Evolutionary conservation across 2,329 filamentous ascomycete species (phyloP).

Genomic region (Talaromyces verruculosus): DNA sequence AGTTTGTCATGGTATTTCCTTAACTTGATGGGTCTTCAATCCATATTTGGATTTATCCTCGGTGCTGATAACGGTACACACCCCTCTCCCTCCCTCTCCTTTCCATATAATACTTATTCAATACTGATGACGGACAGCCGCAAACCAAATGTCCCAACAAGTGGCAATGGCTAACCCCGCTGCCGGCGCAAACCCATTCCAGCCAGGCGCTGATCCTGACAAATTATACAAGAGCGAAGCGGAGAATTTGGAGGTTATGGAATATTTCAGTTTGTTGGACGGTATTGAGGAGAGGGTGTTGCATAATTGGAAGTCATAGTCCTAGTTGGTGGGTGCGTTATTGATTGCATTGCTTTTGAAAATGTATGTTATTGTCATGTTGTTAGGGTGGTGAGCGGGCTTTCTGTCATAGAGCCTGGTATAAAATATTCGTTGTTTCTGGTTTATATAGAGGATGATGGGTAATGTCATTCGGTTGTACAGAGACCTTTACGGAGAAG

Average conservation of each 20-base stretch:
- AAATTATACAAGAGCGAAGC: conserved; percentile 92
- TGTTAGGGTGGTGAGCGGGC: neutral
- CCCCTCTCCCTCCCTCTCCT: neutral
- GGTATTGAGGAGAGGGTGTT: conserved; percentile 83
- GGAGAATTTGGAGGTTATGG: conserved; percentile 92
- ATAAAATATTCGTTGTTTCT: neutral
- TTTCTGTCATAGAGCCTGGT: neutral
- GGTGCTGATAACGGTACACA: conserved; percentile 88
- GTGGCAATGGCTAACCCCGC: conserved; percentile 74
- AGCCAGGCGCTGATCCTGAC: conserved; percentile 88
- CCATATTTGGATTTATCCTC: conserved; percentile 94
- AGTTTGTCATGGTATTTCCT: conserved; percentile 99
- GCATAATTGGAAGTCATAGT: conserved; percentile 41
- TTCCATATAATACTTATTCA: neutral
- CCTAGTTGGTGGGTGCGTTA: neutral
- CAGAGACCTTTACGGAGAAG: neutral
- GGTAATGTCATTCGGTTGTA: neutral
- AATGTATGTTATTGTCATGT: neutral
- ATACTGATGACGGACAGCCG: conserved; percentile 56
- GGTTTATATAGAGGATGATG: neutral
- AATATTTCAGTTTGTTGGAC: conserved; percentile 88
- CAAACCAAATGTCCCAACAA: conserved; percentile 85
- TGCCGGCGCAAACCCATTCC: conserved; percentile 70
- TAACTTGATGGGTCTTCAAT: conserved; percentile 93
- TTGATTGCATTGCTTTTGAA: neutral